Base-by-base conservation (phyloP, 2,329 filamentous ascomycete species). In the Alternaria incomplexa region DNA sequence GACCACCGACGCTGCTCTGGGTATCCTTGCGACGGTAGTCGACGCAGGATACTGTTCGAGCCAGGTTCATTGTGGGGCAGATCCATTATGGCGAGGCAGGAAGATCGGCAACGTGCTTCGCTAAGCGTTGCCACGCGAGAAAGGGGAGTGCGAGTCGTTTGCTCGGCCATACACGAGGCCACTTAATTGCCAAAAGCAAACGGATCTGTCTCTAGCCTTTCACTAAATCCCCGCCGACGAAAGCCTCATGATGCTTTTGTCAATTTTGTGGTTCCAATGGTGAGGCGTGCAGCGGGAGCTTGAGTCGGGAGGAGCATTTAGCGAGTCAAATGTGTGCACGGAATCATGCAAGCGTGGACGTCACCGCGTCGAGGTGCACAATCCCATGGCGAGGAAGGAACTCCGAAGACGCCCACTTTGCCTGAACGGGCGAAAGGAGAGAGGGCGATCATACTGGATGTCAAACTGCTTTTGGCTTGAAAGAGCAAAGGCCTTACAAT, bases 31-130 rank as follows among this genome's bases (percentile, higher is more conserved):
- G 48, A 45, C 54, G 48, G 61, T 59, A 63, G 36, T 63, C 43
- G 63, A 63, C 47, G 55, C 50, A 56, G 46, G 40, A 17, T 53
- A n/a, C 30, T 40, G 51, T 45, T 59, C 36, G 56, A 48, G 56
- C 60, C 47, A 52, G 60, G 63, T 54, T 63, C 43, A 25, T 53
- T 56, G 59, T 65, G 62, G 60, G 63, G 63, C 63, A 36, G 30
- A 48, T 55, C 40, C 46, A 44, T 45, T 13, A 36, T 46, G 54
- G 40, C 22, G 26, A 51, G 52, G 44, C 43, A 23, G 47, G 45
- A 56, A 56, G 63, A 59, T 65, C 63, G 55, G 63, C 59, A 63
- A 65, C 59, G 59, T 63, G 63, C 55, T 36, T 52, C 40, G 59
- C 52, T 57, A 36, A 53, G 40, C 47, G 13, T 50, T 46, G 52